These are phyloP conservation scores for Porodaedalea pini DNA, from an alignment of 1,284 basidiomycete genomes.

Conservation along the genomic window DNA sequence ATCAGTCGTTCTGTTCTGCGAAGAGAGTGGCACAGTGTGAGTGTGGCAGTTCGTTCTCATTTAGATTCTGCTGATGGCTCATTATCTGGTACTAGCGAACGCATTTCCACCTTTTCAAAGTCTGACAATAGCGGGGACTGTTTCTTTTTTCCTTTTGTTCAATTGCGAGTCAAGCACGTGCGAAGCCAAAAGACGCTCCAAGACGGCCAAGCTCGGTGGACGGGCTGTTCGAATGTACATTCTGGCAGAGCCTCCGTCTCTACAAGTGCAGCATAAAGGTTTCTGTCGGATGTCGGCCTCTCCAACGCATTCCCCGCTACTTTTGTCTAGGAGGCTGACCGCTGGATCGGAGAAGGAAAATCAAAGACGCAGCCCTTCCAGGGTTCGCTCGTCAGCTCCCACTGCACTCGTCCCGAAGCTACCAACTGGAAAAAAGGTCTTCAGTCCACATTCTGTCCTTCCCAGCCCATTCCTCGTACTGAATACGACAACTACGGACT, in stretches of 20 bases:
- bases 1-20: not conserved
- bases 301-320: too few relatives aligned
- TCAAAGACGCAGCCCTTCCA: not conserved
- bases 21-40: constrained; percentile 5
- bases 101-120: not conserved
- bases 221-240: not conserved
- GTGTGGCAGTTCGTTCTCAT: not conserved
- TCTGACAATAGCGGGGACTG: not conserved
- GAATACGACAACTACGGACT: too few relatives aligned
- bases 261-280: not conserved
- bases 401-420: too few relatives aligned
- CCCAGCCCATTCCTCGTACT: too few relatives aligned
- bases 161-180: not conserved
- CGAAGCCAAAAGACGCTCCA: not conserved
- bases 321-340: not conserved
- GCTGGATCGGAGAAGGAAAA: not conserved
- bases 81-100: not conserved
- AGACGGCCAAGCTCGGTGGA: not conserved
- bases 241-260: not conserved
- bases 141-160: not conserved
- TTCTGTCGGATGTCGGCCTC: not conserved
- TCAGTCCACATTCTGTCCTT: too few relatives aligned
- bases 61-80: not conserved
- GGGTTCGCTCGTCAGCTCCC: not conserved
- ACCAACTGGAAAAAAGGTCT: too few relatives aligned